A percentile compares a stretch with the other conserved stretches of the same genome.
phyloP scores from a whole-genome alignment of 2,329 filamentous ascomycete genomes.

The Sclerotinia borealis region DNA sequence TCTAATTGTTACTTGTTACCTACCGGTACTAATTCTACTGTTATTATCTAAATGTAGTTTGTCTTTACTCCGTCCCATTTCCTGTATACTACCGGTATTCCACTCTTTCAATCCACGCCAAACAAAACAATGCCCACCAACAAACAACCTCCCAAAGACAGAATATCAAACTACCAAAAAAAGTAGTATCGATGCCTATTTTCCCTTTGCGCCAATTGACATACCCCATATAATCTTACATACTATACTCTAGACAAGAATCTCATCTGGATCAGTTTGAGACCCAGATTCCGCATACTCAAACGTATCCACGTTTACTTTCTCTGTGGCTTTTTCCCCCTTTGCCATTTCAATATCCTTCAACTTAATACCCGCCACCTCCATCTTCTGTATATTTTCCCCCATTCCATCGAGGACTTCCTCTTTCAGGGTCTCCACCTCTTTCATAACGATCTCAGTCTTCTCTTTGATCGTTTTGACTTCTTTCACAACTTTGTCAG shows the following conservation, averaged over 20 bases:
- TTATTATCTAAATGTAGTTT: neutral
- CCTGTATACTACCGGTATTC: neutral
- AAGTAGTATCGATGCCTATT: too few species aligned
- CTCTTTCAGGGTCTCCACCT: neutral
- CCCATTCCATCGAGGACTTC: neutral
- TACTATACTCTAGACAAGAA: neutral
- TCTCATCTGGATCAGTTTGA: neutral
- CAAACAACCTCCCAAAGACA: neutral
- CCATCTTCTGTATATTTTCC: neutral
- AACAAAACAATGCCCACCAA: too few species aligned
- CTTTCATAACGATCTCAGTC: neutral
- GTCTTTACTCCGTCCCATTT: too few species aligned
- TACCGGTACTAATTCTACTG: neutral
- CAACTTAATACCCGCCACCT: neutral
- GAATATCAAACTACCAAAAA: neutral
- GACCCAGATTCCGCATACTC: conserved; percentile 1
- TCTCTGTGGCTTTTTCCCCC: neutral
- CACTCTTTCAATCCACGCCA: neutral
- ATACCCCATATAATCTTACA: too few species aligned
- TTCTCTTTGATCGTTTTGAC: neutral
- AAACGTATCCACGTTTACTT: neutral
- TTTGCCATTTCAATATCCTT: neutral
- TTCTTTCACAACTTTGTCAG: neutral
- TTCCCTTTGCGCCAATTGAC: neutral
- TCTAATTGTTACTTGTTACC: too few species aligned